A percentile compares a stretch with the other conserved stretches of the same genome.
phyloP scores from a whole-genome alignment of 2,329 filamentous ascomycete genomes.

The Phoma sp. region DNA sequence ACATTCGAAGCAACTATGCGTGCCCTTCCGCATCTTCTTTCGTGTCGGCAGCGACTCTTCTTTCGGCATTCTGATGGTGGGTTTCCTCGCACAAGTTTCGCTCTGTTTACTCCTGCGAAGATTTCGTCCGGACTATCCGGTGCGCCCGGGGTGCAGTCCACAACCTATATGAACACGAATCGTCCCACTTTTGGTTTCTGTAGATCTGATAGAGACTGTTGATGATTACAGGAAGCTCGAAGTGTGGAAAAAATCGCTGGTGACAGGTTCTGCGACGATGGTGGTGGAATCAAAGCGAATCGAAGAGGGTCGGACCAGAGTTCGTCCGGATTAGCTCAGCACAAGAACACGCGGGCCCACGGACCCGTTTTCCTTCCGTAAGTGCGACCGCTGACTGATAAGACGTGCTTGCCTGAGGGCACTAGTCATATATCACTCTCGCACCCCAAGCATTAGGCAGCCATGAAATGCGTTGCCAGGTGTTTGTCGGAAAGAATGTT shows the following conservation, averaged over 20 bases:
- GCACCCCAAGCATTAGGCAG: conserved; percentile 3
- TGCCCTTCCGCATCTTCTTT: conserved; percentile 55
- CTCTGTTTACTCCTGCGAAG: conserved; percentile 16
- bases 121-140: conserved; percentile 30
- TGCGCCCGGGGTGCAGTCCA: neutral
- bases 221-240: neutral
- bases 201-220: neutral
- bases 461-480: conserved; percentile 2
- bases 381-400: conserved; percentile 5
- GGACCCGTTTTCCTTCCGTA: neutral
- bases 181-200: neutral
- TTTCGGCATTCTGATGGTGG: conserved; percentile 44
- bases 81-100: conserved; percentile 13
- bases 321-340: conserved; percentile 19
- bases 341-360: neutral
- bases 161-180: conserved; percentile 8
- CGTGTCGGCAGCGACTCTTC: conserved; percentile 43
- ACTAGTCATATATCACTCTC: conserved; percentile 4
- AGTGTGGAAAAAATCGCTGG: neutral
- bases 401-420: conserved; percentile 13
- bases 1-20: conserved; percentile 56
- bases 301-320: conserved; percentile 12
- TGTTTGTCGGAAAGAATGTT: conserved; percentile 7
- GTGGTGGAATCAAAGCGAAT: conserved; percentile 13
- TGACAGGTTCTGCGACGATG: conserved; percentile 7